Evolutionary conservation across 192 early-diverging fungal genomes (phyloP).

Genomic region (Umbelopsis sp.): DNA sequence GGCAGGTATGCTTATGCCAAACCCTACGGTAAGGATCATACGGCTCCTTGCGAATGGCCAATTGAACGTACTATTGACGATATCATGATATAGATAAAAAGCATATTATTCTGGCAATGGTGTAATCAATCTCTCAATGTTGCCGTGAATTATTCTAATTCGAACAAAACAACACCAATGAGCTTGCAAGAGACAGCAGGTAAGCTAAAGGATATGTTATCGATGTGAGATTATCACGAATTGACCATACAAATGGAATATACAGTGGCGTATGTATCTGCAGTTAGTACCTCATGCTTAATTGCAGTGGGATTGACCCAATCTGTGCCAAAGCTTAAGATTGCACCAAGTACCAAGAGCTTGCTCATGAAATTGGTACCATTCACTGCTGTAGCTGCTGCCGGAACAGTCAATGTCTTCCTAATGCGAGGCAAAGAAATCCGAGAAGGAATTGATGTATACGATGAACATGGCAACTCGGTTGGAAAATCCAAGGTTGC

Average conservation of each 20-base stretch:
- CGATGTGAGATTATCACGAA: not conserved
- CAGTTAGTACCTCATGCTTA: conserved; percentile 76
- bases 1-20: conserved; percentile 85
- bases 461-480: conserved; percentile 61
- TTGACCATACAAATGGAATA: not conserved
- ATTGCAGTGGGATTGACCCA: conserved; percentile 74
- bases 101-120: conserved; percentile 80
- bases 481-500: conserved; percentile 72
- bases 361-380: conserved; percentile 60
- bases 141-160: conserved; percentile 82
- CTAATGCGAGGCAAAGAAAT: conserved; percentile 86
- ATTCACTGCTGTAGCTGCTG: conserved; percentile 77
- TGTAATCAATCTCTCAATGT: conserved; percentile 83
- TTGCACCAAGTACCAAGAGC: conserved; percentile 42
- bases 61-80: not conserved
- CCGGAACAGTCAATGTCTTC: conserved; percentile 82
- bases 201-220: conserved; percentile 30
- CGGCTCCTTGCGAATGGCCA: not conserved
- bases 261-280: conserved; percentile 71
- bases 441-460: conserved; percentile 75
- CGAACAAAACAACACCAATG: conserved; percentile 83
- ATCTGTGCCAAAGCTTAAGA: conserved; percentile 57
- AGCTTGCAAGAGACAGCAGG: conserved; percentile 69
- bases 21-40: conserved; percentile 63
- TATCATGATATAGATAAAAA: conserved; percentile 40